These are phyloP conservation scores for Aspergillus sergii DNA, from an alignment of 2,329 filamentous ascomycete species.

Conservation along the genomic window DNA sequence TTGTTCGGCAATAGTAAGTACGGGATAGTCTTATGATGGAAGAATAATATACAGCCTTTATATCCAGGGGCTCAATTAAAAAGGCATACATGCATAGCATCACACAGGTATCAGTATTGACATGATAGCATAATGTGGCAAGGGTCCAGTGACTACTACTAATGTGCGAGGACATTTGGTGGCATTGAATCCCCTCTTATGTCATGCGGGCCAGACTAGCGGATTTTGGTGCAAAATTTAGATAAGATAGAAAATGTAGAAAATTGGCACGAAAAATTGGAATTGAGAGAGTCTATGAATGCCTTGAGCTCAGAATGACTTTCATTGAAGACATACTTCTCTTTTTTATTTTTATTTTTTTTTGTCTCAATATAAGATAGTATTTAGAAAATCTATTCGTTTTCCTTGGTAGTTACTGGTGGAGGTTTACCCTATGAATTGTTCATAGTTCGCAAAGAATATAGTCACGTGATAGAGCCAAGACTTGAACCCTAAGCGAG, in stretches of 20 bases:
- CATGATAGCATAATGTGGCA: neutral
- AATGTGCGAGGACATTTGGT: neutral
- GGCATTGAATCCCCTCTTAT: neutral
- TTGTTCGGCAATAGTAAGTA: neutral
- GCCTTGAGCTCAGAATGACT: neutral
- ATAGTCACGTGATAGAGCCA: conserved; percentile 33
- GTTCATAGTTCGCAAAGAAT: neutral
- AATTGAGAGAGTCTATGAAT: neutral
- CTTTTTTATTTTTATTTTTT: neutral
- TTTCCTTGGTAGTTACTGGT: neutral
- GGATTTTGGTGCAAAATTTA: neutral
- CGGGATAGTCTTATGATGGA: neutral
- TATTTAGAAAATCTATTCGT: neutral
- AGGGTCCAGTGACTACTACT: neutral
- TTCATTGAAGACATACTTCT: neutral
- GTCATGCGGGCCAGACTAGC: conserved; percentile 1
- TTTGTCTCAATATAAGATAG: neutral
- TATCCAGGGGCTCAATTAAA: neutral
- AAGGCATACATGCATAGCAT: neutral
- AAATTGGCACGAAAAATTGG: neutral
- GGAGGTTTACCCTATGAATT: neutral
- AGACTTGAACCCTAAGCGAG: conserved; percentile 43
- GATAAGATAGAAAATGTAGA: neutral
- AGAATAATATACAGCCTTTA: neutral
- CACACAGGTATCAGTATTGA: neutral